Evolutionary conservation across 176 grass and related monocot species (phyloP), one percentile per base, ranked within the genome.

Genomic region (Tuctoria greenei): DNA sequence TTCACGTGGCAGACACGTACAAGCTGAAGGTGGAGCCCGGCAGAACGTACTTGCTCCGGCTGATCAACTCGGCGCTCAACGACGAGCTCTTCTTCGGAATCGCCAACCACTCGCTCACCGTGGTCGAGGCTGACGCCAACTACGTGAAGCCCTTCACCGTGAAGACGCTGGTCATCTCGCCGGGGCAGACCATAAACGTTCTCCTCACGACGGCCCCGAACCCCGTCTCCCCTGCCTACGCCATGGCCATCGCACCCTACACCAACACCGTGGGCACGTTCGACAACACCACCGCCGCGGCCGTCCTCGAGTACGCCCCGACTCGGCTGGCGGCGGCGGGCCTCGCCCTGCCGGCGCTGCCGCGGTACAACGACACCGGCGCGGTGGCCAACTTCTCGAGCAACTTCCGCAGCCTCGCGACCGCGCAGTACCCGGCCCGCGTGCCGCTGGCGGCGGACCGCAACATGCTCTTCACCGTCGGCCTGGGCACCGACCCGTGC

Each of bases 11-110:
- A 97, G 95, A 86, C 61, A 89, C 86, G 62, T 98, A 76, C 84
- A 88, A 83, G 79, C 72, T 98, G 7, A 83, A 88, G 64, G 95
- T 98, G 26, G 64, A 67, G 63, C 88, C 81, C 2, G 81, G 84
- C 1, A 79, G 45, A 12, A 97, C 84, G 40, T 97, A 92, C 80
- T 46, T 97, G 69, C 88, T 97, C 55, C 86, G 94, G 10, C 62
- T 97, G 5, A 87, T 97, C 74, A 89, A 91, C 80, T 87, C 91
- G 23, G 91, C 91, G 62, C 90, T 97, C 74, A 97, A 93, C 77
- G 63, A 88, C 28, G 94, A 93, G 37, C 95, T 88, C 74, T 98
- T 92, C 86, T 98, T 98, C 79, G 74, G 60, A 15, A 84, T 98
- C 61, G 86, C 95, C 84, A 87, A 89, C 82, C 95, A 98, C 73